A percentile compares a stretch with the other conserved stretches of the same genome.
These are phyloP conservation scores for Psilocybe cubensis DNA, from an alignment of 768 basidiomycete genomes.

Conservation along the genomic window DNA sequence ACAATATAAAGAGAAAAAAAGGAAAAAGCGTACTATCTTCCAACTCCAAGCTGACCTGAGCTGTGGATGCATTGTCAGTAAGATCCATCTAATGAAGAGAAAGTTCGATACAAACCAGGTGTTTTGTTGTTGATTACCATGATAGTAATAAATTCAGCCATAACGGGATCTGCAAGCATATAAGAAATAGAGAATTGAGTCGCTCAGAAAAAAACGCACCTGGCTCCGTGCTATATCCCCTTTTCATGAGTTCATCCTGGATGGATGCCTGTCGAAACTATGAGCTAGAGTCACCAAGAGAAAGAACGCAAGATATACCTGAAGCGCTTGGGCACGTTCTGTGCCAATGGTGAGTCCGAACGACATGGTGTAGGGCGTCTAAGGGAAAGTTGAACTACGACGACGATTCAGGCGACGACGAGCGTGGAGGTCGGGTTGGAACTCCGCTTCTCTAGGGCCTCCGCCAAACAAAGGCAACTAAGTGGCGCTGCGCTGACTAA, in stretches of 20 bases:
- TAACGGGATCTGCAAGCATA: constrained; percentile 68
- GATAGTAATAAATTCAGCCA: constrained; percentile 94
- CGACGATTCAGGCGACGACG: constrained; percentile 17
- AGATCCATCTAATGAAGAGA: constrained; percentile 11
- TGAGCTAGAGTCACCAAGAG: constrained; percentile 5
- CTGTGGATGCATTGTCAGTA: constrained; percentile 39
- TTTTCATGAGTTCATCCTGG: constrained; percentile 77
- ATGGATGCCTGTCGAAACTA: constrained; percentile 62
- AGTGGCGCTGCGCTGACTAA: constrained; percentile 9
- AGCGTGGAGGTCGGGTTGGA: constrained; percentile 26
- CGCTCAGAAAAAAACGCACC: constrained; percentile 47
- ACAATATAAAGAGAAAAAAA: constrained; percentile 1
- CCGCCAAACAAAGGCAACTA: constrained; percentile 11
- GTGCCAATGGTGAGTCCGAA: constrained; percentile 82
- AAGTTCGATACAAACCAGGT: constrained; percentile 49
- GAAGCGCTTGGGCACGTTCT: constrained; percentile 71
- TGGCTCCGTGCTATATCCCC: constrained; percentile 76
- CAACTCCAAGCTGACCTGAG: constrained; percentile 86
- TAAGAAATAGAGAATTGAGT: constrained; percentile 12
- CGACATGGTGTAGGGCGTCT: constrained; percentile 51
- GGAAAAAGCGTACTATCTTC: constrained; percentile 67
- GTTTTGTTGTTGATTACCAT: constrained; percentile 96
- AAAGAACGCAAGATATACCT: constrained; percentile 45
- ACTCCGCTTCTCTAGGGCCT: constrained; percentile 25
- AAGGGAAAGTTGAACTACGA: constrained; percentile 27